Base-by-base conservation (phyloP, 2,329 filamentous ascomycete genomes). In the Cryoendolithus antarcticus region DNA sequence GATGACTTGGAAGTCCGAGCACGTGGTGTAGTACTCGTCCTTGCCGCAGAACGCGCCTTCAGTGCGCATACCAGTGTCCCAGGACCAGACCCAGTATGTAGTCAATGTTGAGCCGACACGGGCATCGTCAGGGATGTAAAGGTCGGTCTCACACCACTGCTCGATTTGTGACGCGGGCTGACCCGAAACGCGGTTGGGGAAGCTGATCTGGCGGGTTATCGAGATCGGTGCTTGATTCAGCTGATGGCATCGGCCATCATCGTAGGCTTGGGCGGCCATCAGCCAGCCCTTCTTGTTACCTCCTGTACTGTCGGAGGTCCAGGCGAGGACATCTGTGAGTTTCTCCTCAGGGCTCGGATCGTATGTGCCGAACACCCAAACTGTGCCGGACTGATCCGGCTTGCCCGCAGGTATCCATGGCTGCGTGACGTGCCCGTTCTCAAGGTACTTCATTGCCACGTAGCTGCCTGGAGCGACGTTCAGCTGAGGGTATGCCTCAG, bases 51-150 rank as follows among this genome's bases (percentile, higher is more conserved):
- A 30, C 55, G 56, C 54, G 5, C 56, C 42, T 4, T 45, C 49
- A 6, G 34, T 10, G 11, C 27, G 11, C 9, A 32, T 21, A 77
- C 48, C 66, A 9, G 75, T 79, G 2, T 82, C 80, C 85, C 86
- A 98, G 60, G 93, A 82, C 91, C 91, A 96, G 33, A 95, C 80
- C 91, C 89, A 96, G 68, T 94, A 93, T 37, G 94, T 63, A 3
- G 86, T 89, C 58, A 88, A 85, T 28, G 71, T 70, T 7, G 34
- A 27, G 32, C 77, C 75, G 7, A 67, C 59, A 11, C 71, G 60
- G 34, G 76, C 65, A 49, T 81, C 72, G 4, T 66, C 56, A 1
- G 91, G 91, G 10, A 98, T 66, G 53, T 78, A 69, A 35, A 94
- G 65, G 54, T 91, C 79, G 28, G 79, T 80, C 61, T 95, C 88